Base-by-base conservation (phyloP, 768 basidiomycete species). In the Russula virescens region DNA sequence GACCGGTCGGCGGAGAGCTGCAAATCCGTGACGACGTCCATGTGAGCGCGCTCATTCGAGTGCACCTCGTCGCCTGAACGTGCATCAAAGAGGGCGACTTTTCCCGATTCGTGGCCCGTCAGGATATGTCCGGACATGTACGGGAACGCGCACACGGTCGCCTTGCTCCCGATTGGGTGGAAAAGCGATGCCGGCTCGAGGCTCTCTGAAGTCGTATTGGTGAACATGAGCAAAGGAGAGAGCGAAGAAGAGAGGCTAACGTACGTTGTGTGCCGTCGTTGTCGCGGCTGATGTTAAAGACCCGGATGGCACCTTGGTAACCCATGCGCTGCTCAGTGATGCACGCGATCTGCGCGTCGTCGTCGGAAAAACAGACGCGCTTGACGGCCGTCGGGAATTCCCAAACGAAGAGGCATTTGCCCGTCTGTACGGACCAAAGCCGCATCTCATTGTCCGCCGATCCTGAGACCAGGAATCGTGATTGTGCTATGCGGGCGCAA, bases 291-390 rank as follows among this genome's bases (percentile, higher is more conserved):
- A 99, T 83, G 64, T 85, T 75, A 73, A 95, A 98, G 54, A 98
- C 88, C 26, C 94, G 84, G 70, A 99, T 90, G 25, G 94, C 88
- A 68, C 92, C 91, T 70, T 91, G 89, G 74, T 84, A 76, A 0
- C 96, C 97, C 90, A 94, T 94, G 59, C 97, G 88, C 76, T 97
- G 94, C 75, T 98, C 97, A 2, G 97, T 98, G 69, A 98, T 91
- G 71, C 91, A 94, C 26, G 98, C 87, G 38, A 98, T 79, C 69
- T 85, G 83, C 25, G 83, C 81, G 71, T 89, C 91, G 69, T 91
- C 87, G 60, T 90, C 89, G 74, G 83, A 93, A 80, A 96, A 98
- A 8, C 86, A 83, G 25, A 98, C 96, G 49, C 96, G 81, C 81
- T 98, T 98, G 68, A 99, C 91, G 5, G 97, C 97, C 0, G 96